These are phyloP conservation scores for Candida maesae DNA, from an alignment of 805 yeast species.

Conservation along the genomic window DNA sequence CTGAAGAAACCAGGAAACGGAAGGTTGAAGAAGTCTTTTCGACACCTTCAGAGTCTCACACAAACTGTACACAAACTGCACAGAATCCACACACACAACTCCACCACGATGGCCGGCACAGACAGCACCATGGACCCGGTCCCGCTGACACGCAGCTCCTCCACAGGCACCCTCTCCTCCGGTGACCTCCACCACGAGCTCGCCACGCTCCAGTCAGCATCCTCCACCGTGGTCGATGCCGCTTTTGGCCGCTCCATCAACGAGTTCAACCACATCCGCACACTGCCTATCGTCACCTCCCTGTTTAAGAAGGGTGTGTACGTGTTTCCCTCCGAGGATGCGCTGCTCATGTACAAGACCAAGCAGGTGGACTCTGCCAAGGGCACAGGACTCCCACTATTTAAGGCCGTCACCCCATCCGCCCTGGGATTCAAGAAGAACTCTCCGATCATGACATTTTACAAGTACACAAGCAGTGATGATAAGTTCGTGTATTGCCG, in stretches of 20 bases:
- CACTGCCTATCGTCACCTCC: slow-evolving; percentile 31
- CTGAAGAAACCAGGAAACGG: no score
- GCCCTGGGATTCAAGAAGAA: slow-evolving; percentile 29
- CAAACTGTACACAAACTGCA: not conserved
- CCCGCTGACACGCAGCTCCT: not conserved
- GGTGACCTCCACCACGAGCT: slow-evolving; percentile 5
- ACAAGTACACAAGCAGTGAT: slow-evolving; percentile 22
- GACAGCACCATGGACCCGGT: not conserved
- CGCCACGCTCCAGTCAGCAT: slow-evolving; percentile 7
- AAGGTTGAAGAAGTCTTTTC: no score
- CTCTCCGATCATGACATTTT: slow-evolving; percentile 29
- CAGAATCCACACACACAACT: not conserved
- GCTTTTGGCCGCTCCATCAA: slow-evolving; percentile 21
- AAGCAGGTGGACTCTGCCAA: slow-evolving; percentile 28
- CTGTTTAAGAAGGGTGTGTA: slow-evolving; percentile 34
- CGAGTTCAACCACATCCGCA: slow-evolving; percentile 27
- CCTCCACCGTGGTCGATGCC: slow-evolving; percentile 22
- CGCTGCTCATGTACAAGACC: slow-evolving; percentile 26
- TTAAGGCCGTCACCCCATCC: slow-evolving; percentile 31
- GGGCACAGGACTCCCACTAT: slow-evolving; percentile 32
- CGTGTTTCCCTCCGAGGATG: slow-evolving; percentile 35
- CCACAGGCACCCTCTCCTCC: slow-evolving; percentile 2
- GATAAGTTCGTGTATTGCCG: slow-evolving; percentile 32
- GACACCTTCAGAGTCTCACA: no score
- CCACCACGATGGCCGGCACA: not conserved